phyloP scores from a whole-genome alignment of 768 basidiomycete species.

The Punctularia strigosozonata region DNA sequence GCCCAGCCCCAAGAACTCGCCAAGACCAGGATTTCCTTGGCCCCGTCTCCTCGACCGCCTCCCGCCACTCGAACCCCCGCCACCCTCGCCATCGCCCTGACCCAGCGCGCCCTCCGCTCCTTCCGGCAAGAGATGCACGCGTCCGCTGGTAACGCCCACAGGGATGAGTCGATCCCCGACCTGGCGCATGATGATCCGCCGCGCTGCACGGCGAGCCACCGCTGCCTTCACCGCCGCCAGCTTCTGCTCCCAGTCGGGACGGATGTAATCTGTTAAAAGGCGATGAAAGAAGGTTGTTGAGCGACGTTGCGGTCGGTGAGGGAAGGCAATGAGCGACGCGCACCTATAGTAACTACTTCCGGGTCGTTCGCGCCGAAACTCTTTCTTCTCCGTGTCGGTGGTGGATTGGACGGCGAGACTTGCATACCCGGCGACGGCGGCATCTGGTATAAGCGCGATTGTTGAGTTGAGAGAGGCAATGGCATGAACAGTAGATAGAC shows the following conservation, averaged over 20 bases:
- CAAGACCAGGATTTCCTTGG: slow-evolving; percentile 47
- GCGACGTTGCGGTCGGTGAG: slow-evolving; percentile 1
- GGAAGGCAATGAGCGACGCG: slow-evolving; percentile 11
- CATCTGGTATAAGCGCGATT: slow-evolving; percentile 15
- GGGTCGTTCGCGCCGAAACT: slow-evolving; percentile 78
- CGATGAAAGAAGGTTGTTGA: slow-evolving; percentile 4
- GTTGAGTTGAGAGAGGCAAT: not conserved
- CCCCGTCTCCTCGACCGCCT: slow-evolving; percentile 51
- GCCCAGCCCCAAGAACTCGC: slow-evolving; percentile 50
- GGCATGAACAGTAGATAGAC: slow-evolving; percentile 15
- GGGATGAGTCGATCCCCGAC: slow-evolving; percentile 96
- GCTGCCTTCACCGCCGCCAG: slow-evolving; percentile 88
- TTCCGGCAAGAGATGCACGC: slow-evolving; percentile 56
- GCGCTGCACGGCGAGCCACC: slow-evolving; percentile 90
- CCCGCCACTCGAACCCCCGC: slow-evolving; percentile 29
- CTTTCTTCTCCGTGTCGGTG: slow-evolving; percentile 65
- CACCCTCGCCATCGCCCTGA: slow-evolving; percentile 27
- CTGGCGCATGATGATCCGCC: slow-evolving; percentile 96
- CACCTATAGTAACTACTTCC: slow-evolving; percentile 87
- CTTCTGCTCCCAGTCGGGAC: slow-evolving; percentile 97
- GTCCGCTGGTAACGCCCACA: slow-evolving; percentile 88
- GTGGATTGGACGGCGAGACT: slow-evolving; percentile 7
- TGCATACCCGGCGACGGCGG: too few species aligned
- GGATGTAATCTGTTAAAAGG: slow-evolving; percentile 67
- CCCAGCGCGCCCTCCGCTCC: slow-evolving; percentile 43